Evolutionary conservation across 352 stramenopile genomes (phyloP), one percentile per base, ranked within the genome.

Genomic region (Pythium dissotocum): DNA sequence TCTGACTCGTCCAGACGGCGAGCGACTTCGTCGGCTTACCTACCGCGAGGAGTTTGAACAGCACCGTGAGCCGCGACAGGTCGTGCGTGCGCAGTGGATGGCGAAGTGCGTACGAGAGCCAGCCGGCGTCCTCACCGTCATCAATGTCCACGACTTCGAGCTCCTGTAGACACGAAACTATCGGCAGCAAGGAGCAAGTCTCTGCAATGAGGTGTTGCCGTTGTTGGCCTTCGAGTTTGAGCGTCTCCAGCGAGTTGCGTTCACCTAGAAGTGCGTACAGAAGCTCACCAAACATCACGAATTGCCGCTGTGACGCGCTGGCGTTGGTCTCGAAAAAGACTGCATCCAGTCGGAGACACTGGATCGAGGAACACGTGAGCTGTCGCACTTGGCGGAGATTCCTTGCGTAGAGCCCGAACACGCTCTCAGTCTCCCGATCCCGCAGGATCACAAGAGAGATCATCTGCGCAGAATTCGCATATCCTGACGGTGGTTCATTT

Each of bases 91-190:
- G n/a, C 44, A 52, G 16, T 24, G 16, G 44, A 28, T 52, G 44
- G 44, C 44, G 44, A 8, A 24, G 44, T 52, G 28, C 52, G 52
- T 58, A 58, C 35, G 52, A 21, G 16, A 58, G 26, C 52, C 52
- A 58, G 8, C 26, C 5, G n/a, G 21, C 28, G 14, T 58, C 16
- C 6, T 58, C 28, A 30, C 13, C n/a, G 2, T 28, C 18, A 13
- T 40, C 21, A 3, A 40, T 7, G 14, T 44, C 16, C 1, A 28
- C 6, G 6, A 16, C 8, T 10, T n/a, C 30, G 4, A 58, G 14
- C 4, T 18, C 35, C 10, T 58, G 12, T 8, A 58, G 52, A 24
- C 52, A 44, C 14, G 52, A 13, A 4, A 40, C 32, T 14, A 58
- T 24, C 28, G 52, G 52, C n/a, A 58, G 28, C 12, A 58, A n/a